Conservation (phyloP, 306 rosid genomes). For the Trifolium dubium region DNA sequence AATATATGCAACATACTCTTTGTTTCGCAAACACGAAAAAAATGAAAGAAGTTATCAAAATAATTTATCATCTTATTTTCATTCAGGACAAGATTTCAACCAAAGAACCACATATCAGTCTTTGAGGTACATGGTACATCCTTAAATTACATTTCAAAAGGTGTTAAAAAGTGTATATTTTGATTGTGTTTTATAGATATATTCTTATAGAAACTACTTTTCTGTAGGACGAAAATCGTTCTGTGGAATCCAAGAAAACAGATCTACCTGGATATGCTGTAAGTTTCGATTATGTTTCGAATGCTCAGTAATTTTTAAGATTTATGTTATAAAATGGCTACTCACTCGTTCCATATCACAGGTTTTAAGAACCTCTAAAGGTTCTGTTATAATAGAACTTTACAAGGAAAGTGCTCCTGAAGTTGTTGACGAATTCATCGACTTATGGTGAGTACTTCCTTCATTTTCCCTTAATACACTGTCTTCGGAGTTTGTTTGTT, state of each 20-base stretch:
- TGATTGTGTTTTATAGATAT: no score
- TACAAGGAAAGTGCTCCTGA: constrained; percentile 86
- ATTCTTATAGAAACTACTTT: constrained; percentile 21
- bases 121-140: constrained; percentile 59
- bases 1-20: not conserved
- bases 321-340: constrained; percentile 5
- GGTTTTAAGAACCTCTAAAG: constrained; percentile 84
- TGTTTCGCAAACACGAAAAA: not conserved
- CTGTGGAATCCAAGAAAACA: constrained; percentile 54
- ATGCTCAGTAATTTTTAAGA: not conserved
- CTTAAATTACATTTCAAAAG: not conserved
- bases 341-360: constrained; percentile 18
- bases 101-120: constrained; percentile 39
- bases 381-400: constrained; percentile 69
- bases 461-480: not conserved
- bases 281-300: constrained; percentile 32
- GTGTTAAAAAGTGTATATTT: no score
- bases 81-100: constrained; percentile 50
- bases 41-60: no score
- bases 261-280: constrained; percentile 70
- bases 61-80: constrained; percentile 16
- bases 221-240: constrained; percentile 49
- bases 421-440: constrained; percentile 91
- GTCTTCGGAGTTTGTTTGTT: not conserved
- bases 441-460: constrained; percentile 73